phyloP scores from a whole-genome alignment of 2,329 filamentous ascomycete genomes.

The Pseudogymnoascus sp. region DNA sequence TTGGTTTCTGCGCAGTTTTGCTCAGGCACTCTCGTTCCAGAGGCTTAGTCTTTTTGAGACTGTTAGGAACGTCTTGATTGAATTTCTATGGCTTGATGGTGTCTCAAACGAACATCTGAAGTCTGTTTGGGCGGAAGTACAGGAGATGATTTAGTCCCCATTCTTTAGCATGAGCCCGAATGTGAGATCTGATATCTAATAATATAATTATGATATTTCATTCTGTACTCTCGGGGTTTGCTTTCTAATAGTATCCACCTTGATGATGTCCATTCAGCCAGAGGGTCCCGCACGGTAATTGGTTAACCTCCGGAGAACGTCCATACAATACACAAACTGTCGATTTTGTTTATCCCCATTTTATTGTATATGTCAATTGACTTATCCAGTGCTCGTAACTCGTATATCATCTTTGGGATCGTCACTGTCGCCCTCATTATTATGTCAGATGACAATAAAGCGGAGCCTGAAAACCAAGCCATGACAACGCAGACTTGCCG shows the following conservation, averaged over 20 bases:
- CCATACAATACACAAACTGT: not conserved
- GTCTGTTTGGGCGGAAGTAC: not conserved
- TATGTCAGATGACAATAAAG: not conserved
- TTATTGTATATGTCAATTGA: not conserved
- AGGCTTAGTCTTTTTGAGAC: constrained; percentile 1
- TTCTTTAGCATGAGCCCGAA: not conserved
- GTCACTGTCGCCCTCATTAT: not conserved
- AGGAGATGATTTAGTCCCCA: not conserved
- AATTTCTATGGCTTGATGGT: constrained; percentile 9
- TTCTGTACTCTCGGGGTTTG: not conserved
- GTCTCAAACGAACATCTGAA: not conserved
- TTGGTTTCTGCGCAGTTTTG: constrained; percentile 3
- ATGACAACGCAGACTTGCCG: not conserved
- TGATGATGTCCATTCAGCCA: not conserved
- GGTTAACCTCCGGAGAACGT: not conserved
- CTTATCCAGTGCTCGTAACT: not conserved
- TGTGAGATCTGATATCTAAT: not conserved
- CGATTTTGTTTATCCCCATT: not conserved
- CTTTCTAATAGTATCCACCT: not conserved
- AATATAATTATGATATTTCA: not conserved
- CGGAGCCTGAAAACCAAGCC: not conserved
- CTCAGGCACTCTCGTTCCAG: not conserved
- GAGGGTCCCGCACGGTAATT: not conserved
- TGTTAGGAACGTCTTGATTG: not conserved
- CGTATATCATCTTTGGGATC: not conserved